Evolutionary conservation across 176 grass and related monocot species (phyloP), one percentile per base, ranked within the genome.

Genomic region (Avena atlantica): DNA sequence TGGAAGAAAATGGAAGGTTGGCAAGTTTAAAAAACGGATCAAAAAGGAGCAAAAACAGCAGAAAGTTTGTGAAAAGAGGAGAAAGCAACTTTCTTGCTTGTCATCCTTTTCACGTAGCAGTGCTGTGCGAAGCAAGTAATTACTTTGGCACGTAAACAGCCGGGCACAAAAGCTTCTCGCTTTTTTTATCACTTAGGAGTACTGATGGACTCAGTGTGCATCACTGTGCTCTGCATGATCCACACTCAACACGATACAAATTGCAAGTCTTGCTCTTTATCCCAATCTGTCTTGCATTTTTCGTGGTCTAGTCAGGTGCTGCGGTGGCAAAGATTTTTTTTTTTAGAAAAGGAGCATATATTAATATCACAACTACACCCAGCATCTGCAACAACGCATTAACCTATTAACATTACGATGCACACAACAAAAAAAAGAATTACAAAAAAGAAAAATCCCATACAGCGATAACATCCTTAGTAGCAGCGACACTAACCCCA

Each of bases 1-100:
- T 59, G 70, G 70, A 78, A 85, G 61, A 59, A 70, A 91, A 88
- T 88, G 62, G 90, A 91, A 91, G 82, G 86, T 88, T 88, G 82
- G 73, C 70, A 86, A 72, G 78, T 44, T 72, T 88, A 88, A 78
- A 88, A 70, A 82, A 56, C 53, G 31, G 78, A 82, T 81, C 86
- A 57, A 91, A 85, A 85, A 85, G 62, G 63, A 88, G 45, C 70
- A 85, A 82, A 67, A 56, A 78, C 62, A 76, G 71, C 86, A 82
- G 90, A 91, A 91, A 91, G 86, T 37, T 65, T 88, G 82, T 91
- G 86, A 55, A 82, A 88, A 78, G 78, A 65, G n/a, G 71, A 5
- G 90, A 91, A 91, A 91, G 90, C 76, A 27, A 9, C 40, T 77
- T 61, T 44, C 78, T 44, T 71, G 29, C 45, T 17, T 82, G 83